phyloP scores from a whole-genome alignment of 2,329 filamentous ascomycete species.

The Colletotrichum phormii region DNA sequence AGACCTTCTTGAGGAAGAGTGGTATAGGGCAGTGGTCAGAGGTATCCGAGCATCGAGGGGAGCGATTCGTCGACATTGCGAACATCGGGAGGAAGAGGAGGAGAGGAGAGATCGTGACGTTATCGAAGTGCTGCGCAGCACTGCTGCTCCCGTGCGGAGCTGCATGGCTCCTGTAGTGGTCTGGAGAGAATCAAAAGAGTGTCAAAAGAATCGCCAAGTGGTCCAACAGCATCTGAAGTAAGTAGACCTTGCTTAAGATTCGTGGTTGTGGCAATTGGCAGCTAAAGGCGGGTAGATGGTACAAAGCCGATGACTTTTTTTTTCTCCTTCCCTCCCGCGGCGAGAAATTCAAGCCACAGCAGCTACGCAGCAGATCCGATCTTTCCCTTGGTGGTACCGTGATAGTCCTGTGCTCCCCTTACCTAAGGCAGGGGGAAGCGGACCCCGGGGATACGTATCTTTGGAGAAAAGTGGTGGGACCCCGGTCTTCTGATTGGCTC shows the following conservation, averaged over 20 bases:
- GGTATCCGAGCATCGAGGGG: conserved; percentile 48
- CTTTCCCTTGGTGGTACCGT: neutral
- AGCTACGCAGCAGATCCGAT: conserved; percentile 1
- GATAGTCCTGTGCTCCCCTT: neutral
- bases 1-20: conserved; percentile 56
- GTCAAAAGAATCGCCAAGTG: neutral
- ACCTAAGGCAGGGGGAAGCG: conserved; percentile 16
- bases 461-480: neutral
- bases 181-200: conserved; percentile 28
- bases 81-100: conserved; percentile 42
- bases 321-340: neutral
- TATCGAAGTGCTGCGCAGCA: conserved; percentile 55
- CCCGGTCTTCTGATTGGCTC: neutral
- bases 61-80: conserved; percentile 50
- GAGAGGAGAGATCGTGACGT: conserved; percentile 35
- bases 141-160: conserved; percentile 64
- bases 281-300: conserved; percentile 11
- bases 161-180: conserved; percentile 57
- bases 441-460: neutral
- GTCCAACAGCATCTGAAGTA: conserved; percentile 6
- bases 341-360: conserved; percentile 10
- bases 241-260: neutral
- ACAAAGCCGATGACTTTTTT: conserved; percentile 30
- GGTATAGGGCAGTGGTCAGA: conserved; percentile 51
- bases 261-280: conserved; percentile 27